Evolutionary conservation across 202 grass and related monocot genomes (phyloP).

Genomic region (Miscanthus sacchariflorus): DNA sequence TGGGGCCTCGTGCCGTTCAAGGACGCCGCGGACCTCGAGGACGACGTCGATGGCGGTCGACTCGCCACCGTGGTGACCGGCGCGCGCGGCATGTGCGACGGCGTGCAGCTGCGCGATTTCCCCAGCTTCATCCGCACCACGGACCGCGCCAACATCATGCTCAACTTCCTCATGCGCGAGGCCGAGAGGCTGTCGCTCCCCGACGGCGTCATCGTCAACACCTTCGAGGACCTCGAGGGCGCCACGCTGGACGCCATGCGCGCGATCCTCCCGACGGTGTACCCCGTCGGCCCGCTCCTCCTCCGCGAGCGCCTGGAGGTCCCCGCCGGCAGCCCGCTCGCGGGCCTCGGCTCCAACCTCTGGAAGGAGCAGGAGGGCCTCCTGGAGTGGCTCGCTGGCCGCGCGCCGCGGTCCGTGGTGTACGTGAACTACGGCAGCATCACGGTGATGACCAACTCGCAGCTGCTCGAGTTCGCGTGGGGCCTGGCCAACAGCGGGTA

Average conservation of each 20-base stretch:
- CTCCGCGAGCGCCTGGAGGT: background rate
- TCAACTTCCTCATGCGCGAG: background rate
- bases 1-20: background rate
- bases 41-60: background rate
- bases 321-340: constrained; percentile 5
- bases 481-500: constrained; percentile 42
- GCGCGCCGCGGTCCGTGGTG: background rate
- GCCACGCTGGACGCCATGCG: background rate
- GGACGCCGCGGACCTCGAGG: background rate
- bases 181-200: background rate
- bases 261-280: background rate
- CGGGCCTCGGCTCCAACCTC: constrained; percentile 11
- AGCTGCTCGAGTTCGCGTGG: constrained; percentile 56
- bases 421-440: constrained; percentile 50
- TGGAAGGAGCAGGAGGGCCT: constrained; percentile 47
- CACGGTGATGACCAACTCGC: constrained; percentile 55
- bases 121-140: background rate
- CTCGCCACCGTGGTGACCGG: background rate
- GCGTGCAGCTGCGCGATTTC: background rate
- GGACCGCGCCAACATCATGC: background rate
- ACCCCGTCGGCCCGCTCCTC: background rate
- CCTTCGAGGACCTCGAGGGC: background rate
- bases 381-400: constrained; percentile 32
- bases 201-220: background rate
- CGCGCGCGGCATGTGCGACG: background rate